Evolutionary conservation across 768 basidiomycete genomes (phyloP).

Genomic region (Suillus occidentalis): DNA sequence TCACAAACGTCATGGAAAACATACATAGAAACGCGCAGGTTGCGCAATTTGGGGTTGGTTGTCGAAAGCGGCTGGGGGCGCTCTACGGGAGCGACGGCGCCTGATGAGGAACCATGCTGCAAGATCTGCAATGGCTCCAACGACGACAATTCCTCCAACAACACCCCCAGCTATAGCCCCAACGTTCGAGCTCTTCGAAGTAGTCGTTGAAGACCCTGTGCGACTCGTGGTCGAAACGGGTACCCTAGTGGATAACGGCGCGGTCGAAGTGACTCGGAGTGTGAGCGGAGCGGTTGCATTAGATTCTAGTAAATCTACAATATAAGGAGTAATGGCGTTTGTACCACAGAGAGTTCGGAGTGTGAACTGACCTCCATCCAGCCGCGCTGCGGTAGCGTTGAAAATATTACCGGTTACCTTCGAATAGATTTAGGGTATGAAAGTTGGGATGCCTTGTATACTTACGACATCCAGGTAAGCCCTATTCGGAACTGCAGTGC

Average conservation of each 20-base stretch:
- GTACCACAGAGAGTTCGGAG: neutral
- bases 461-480: conserved; percentile 59
- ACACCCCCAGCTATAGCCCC: conserved; percentile 59
- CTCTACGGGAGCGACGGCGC: conserved; percentile 25
- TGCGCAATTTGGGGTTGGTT: conserved; percentile 15
- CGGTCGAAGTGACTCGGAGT: neutral
- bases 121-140: conserved; percentile 41
- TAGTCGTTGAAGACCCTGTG: conserved; percentile 6
- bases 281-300: conserved; percentile 30
- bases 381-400: conserved; percentile 41
- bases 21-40: conserved; percentile 27
- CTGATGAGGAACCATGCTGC: conserved; percentile 40
- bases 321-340: conserved; percentile 4
- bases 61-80: conserved; percentile 16
- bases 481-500: conserved; percentile 58
- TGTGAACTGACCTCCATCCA: conserved; percentile 24
- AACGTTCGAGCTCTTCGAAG: conserved; percentile 30
- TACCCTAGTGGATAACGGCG: conserved; percentile 14
- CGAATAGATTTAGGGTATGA: neutral
- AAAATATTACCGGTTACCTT: conserved; percentile 36
- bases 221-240: conserved; percentile 7
- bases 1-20: conserved; percentile 1
- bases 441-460: neutral
- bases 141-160: conserved; percentile 32
- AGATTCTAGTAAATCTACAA: conserved; percentile 43